phyloP scores from a whole-genome alignment of 2,329 filamentous ascomycete species.

The Sarocladiaceae sp. region DNA sequence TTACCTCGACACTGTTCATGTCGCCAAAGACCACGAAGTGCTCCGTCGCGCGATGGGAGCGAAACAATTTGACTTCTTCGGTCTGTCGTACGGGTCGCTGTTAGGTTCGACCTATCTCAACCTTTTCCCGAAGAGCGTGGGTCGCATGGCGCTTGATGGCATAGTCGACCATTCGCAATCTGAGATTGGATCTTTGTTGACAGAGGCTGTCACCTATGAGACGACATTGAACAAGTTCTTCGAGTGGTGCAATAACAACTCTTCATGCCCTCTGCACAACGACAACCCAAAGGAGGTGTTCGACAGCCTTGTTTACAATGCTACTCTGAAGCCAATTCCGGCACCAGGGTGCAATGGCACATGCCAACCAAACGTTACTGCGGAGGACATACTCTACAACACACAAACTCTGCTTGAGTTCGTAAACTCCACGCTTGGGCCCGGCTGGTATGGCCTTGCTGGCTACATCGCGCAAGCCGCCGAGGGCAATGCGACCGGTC shows the following conservation, averaged over 20 bases:
- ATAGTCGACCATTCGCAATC: conserved; percentile 20
- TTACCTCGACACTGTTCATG: conserved; percentile 19
- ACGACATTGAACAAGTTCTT: conserved; percentile 17
- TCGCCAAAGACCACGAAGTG: conserved; percentile 19
- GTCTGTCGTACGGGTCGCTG: conserved; percentile 31
- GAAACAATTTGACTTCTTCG: conserved; percentile 26
- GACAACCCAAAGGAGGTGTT: conserved; percentile 13
- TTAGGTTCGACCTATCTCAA: conserved; percentile 28
- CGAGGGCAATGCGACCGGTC: conserved; percentile 6
- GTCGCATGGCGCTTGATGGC: conserved; percentile 23
- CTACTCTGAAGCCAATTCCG: conserved; percentile 14
- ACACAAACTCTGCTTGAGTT: not conserved
- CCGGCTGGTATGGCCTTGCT: not conserved
- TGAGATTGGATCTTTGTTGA: conserved; percentile 13
- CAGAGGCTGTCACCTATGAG: conserved; percentile 16
- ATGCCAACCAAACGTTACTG: conserved; percentile 16
- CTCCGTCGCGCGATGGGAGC: conserved; percentile 18
- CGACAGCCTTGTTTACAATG: conserved; percentile 13
- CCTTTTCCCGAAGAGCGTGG: conserved; percentile 22
- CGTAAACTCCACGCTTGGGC: not conserved
- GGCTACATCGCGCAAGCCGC: not conserved
- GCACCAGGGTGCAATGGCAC: conserved; percentile 9
- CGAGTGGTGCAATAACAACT: conserved; percentile 17
- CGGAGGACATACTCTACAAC: not conserved
- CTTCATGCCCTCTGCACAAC: conserved; percentile 16